Evolutionary conservation across 495 filamentous ascomycete species (phyloP).

Genomic region (Elaphomyces granulatus): DNA sequence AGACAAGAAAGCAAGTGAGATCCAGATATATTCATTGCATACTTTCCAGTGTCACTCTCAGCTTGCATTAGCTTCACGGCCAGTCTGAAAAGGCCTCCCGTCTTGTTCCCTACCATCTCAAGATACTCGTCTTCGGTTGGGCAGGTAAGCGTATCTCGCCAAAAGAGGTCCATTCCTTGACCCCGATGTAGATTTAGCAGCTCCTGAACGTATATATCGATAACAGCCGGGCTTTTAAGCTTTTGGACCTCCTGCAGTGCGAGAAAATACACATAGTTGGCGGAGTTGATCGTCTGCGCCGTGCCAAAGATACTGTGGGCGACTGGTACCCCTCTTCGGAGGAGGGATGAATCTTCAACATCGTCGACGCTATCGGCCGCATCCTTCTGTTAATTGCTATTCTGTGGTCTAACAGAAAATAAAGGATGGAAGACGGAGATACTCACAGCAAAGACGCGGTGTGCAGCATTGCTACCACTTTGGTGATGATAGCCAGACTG

Average conservation of each 20-base stretch:
- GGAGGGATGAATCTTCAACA: constrained; percentile 69
- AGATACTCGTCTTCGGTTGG: constrained; percentile 94
- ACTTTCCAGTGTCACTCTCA: constrained; percentile 49
- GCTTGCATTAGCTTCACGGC: constrained; percentile 96
- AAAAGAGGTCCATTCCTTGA: constrained; percentile 96
- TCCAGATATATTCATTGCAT: constrained; percentile 14
- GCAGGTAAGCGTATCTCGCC: constrained; percentile 86
- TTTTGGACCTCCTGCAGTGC: constrained; percentile 71
- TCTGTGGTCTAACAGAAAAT: neutral
- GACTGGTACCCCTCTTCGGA: constrained; percentile 81
- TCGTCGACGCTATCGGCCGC: constrained; percentile 69
- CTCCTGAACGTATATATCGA: constrained; percentile 77
- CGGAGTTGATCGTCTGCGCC: constrained; percentile 91
- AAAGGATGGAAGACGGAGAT: no score
- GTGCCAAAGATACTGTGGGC: constrained; percentile 91
- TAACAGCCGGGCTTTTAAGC: constrained; percentile 52
- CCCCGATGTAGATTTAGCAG: constrained; percentile 87
- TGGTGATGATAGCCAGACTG: constrained; percentile 68
- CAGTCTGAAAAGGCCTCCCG: constrained; percentile 85
- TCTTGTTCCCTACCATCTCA: constrained; percentile 98
- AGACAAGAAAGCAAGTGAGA: no score
- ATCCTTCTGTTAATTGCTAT: no score
- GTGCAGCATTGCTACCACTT: constrained; percentile 85
- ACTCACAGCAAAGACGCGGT: constrained; percentile 70
- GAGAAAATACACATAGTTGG: constrained; percentile 93